Percentiles rank a stretch among this genome's conserved stretches.
Evolutionary conservation across 345 rosid genomes (phyloP).

Genomic region (Eucalyptus erythrocorys): DNA sequence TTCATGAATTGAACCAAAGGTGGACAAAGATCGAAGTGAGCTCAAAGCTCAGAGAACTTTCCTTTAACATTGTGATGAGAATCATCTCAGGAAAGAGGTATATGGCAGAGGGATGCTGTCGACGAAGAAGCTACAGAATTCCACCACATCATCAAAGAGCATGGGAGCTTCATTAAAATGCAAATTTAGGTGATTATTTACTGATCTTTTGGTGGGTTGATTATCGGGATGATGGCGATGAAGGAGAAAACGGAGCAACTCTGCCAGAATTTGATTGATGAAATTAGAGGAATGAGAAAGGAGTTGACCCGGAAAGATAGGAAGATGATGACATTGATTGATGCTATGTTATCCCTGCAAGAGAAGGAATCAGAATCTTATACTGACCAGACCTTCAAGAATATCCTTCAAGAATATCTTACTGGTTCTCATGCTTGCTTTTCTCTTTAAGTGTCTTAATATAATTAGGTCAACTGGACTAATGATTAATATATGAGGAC

Average conservation of each 20-base stretch:
- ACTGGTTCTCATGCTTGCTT: neutral
- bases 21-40: neutral
- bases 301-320: neutral
- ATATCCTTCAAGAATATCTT: neutral
- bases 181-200: neutral
- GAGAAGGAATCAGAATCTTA: neutral
- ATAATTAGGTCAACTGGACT: too few relatives aligned
- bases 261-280: neutral
- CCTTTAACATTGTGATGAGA: neutral
- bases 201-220: neutral
- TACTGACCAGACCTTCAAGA: neutral
- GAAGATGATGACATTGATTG: neutral
- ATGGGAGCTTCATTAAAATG: neutral
- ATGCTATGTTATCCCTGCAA: neutral
- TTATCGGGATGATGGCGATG: neutral
- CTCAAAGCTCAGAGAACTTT: neutral
- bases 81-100: neutral
- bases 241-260: neutral
- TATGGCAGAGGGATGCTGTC: neutral
- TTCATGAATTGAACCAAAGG: neutral
- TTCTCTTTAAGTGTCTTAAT: neutral
- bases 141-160: neutral
- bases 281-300: neutral
- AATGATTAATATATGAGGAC: too few relatives aligned
- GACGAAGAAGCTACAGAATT: neutral